A percentile compares a stretch with the other conserved stretches of the same genome.
phyloP scores from a whole-genome alignment of 2,329 filamentous ascomycete species.

The Alternaria triticimaculans region DNA sequence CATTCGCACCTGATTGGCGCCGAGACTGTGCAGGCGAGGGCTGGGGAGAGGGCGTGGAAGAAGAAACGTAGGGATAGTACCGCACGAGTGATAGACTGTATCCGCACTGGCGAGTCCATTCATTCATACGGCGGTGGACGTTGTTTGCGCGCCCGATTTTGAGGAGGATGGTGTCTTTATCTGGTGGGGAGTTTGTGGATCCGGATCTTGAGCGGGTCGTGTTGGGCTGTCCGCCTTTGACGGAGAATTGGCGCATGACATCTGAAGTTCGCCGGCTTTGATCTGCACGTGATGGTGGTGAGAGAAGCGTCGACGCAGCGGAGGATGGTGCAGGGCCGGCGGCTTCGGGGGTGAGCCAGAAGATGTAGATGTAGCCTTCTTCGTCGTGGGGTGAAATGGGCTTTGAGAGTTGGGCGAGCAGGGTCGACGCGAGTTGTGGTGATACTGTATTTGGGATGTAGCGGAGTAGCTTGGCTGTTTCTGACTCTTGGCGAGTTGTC shows the following conservation, averaged over 20 bases:
- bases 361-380: constrained; percentile 94
- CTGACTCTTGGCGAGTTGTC: constrained; percentile 19
- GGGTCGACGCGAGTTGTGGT: constrained; percentile 70
- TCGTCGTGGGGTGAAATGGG: constrained; percentile 77
- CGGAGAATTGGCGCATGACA: constrained; percentile 42
- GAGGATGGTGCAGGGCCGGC: constrained; percentile 62
- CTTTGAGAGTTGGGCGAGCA: constrained; percentile 79
- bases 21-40: constrained; percentile 30
- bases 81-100: constrained; percentile 86
- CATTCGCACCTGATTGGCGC: constrained; percentile 28
- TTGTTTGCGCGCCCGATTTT: constrained; percentile 76
- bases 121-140: constrained; percentile 86
- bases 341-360: constrained; percentile 81
- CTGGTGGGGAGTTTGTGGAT: neutral
- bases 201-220: constrained; percentile 1
- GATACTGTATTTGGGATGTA: constrained; percentile 73
- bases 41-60: constrained; percentile 34
- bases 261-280: constrained; percentile 42
- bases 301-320: constrained; percentile 54
- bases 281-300: constrained; percentile 56
- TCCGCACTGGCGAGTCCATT: constrained; percentile 93
- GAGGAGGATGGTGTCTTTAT: constrained; percentile 67
- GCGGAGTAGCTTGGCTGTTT: constrained; percentile 60
- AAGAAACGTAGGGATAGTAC: constrained; percentile 81
- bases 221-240: constrained; percentile 19